Percentiles rank a stretch among this genome's conserved stretches.
Evolutionary conservation across 129 eudicot genomes (phyloP).

Genomic region (Ambrosia trifida): DNA sequence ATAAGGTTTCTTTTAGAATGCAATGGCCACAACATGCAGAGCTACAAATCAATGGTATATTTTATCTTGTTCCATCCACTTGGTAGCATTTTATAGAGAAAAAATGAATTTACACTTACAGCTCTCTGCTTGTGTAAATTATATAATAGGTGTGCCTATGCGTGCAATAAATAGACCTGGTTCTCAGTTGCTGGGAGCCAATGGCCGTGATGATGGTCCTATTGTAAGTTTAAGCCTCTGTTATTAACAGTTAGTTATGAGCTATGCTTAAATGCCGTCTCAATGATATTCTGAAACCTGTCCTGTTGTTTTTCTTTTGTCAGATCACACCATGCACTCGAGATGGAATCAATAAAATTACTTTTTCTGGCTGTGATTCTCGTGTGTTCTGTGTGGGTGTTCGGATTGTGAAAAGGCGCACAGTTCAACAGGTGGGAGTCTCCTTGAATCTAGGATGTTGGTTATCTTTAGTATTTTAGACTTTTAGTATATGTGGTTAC

Average conservation of each 20-base stretch:
- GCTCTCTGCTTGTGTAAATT: background rate
- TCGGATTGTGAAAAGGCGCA: slow-evolving; percentile 78
- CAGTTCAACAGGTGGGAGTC: slow-evolving; percentile 68
- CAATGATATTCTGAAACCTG: slow-evolving; percentile 7
- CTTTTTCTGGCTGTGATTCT: slow-evolving; percentile 70
- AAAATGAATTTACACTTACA: background rate
- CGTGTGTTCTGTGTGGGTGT: slow-evolving; percentile 89
- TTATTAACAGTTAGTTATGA: slow-evolving; percentile 13
- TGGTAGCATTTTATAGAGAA: slow-evolving; percentile 5
- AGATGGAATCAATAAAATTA: slow-evolving; percentile 81
- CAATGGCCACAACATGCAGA: slow-evolving; percentile 96
- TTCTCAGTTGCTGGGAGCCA: slow-evolving; percentile 82
- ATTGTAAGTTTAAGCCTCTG: slow-evolving; percentile 54
- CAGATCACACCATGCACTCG: slow-evolving; percentile 83
- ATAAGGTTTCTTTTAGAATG: slow-evolving; percentile 91
- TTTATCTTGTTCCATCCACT: slow-evolving; percentile 2
- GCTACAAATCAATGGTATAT: slow-evolving; percentile 81
- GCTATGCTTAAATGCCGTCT: background rate
- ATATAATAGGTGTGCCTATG: slow-evolving; percentile 60
- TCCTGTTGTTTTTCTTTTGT: slow-evolving; percentile 27
- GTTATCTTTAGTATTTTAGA: slow-evolving; percentile 12
- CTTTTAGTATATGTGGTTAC: slow-evolving; percentile 6
- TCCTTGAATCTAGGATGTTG: slow-evolving; percentile 20
- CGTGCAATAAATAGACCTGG: slow-evolving; percentile 87
- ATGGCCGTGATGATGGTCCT: slow-evolving; percentile 97